A percentile compares a stretch with the other conserved stretches of the same genome.
These are phyloP conservation scores for Starmera quercuum DNA, from an alignment of 805 yeast species.

Conservation along the genomic window DNA sequence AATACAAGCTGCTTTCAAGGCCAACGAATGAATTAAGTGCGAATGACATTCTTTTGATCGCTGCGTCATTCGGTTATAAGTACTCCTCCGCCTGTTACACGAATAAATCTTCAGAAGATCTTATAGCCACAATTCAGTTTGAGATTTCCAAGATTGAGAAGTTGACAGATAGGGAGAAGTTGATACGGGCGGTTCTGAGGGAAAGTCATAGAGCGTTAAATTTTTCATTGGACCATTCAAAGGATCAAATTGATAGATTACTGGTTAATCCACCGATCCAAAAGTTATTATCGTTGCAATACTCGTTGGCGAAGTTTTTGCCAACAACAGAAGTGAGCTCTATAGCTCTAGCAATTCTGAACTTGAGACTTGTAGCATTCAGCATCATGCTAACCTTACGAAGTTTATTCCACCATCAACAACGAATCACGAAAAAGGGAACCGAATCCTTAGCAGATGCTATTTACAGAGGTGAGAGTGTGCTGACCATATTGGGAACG, in stretches of 20 bases:
- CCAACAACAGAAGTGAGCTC: conserved; percentile 11
- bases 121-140: conserved; percentile 46
- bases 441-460: conserved; percentile 39
- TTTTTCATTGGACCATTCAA: conserved; percentile 59
- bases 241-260: conserved; percentile 70
- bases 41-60: conserved; percentile 23
- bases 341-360: conserved; percentile 47
- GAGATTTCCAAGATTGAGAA: conserved; percentile 29
- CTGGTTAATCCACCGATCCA: conserved; percentile 75
- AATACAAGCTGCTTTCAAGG: conserved; percentile 1
- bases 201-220: conserved; percentile 75
- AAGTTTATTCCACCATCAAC: conserved; percentile 56
- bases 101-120: conserved; percentile 61
- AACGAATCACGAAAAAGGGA: conserved; percentile 45
- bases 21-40: conserved; percentile 1
- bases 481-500: conserved; percentile 63
- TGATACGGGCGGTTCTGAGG: conserved; percentile 37
- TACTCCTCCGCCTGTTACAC: conserved; percentile 69
- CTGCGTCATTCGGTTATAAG: conserved; percentile 55
- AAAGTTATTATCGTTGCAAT: conserved; percentile 60
- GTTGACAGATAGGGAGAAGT: conserved; percentile 22
- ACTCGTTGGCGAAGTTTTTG: conserved; percentile 47
- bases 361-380: conserved; percentile 64
- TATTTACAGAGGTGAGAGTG: conserved; percentile 52
- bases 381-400: conserved; percentile 58